phyloP scores from a whole-genome alignment of 2,329 filamentous ascomycete species.

The Calonectria pauciramosa region DNA sequence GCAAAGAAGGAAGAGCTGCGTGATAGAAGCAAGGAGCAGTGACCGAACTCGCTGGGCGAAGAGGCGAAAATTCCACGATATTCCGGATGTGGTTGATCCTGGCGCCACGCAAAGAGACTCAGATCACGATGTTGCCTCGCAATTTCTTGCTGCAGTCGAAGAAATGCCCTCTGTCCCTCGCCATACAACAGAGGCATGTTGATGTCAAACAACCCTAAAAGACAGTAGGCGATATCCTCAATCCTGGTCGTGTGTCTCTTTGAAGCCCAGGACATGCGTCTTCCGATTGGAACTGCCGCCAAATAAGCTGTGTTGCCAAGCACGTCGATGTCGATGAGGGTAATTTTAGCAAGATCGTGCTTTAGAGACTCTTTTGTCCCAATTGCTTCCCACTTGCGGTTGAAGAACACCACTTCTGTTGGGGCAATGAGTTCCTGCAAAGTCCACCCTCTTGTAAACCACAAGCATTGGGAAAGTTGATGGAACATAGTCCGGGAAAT shows the following conservation, averaged over 20 bases:
- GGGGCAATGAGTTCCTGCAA: constrained; percentile 28
- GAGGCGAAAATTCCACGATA: constrained; percentile 11
- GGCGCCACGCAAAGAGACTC: constrained; percentile 21
- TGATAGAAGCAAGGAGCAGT: constrained; percentile 8
- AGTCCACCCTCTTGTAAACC: constrained; percentile 34
- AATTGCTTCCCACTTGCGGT: constrained; percentile 14
- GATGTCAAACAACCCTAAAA: constrained; percentile 15
- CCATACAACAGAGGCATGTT: constrained; percentile 23
- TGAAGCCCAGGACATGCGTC: constrained; percentile 24
- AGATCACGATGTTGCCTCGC: constrained; percentile 17
- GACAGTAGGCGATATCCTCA: constrained; percentile 22
- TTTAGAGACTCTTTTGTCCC: constrained; percentile 24
- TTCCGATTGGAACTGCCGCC: constrained; percentile 3
- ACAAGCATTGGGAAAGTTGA: constrained; percentile 3
- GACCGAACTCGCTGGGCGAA: neutral
- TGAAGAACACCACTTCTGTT: constrained; percentile 9
- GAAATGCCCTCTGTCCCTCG: constrained; percentile 16
- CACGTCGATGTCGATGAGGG: constrained; percentile 9
- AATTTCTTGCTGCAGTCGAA: constrained; percentile 25
- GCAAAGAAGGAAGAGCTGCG: constrained; percentile 6
- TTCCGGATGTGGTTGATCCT: neutral
- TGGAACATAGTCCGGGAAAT: constrained; percentile 4
- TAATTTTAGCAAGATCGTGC: constrained; percentile 14
- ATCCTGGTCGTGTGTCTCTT: constrained; percentile 16
- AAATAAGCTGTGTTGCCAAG: neutral